Base-by-base conservation (phyloP, 1,284 basidiomycete genomes). In the Xerocomus nothofagi region DNA sequence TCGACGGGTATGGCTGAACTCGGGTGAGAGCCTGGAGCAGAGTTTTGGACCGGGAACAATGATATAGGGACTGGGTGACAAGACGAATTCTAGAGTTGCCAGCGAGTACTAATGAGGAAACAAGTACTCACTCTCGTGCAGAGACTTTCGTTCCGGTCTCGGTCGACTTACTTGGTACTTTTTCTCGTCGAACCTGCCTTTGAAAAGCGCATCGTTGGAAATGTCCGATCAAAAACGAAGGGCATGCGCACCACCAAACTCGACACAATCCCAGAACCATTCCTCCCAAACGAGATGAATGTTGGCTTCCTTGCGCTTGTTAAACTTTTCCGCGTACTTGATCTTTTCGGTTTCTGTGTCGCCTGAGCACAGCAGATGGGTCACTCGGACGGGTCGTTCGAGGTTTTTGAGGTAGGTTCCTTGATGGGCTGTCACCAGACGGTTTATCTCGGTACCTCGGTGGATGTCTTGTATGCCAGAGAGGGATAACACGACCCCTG, bases 231-330 rank as follows among this genome's bases (percentile, higher is more conserved):
- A 32, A 29, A 43, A 37, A 52, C 15, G 8, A 30, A 46, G 20
- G 45, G 3, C 27, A 23, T 2, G 9, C 72, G 42, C 47, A 77
- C 86, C 89, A 50, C 82, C 81, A 56, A 81, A 86, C 39, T 82
- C 76, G 9, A 89, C 55, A 29, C 76, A 90, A 57, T 92, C 90
- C 84, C 86, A 88, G 54, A 93, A 86, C 89, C 89, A 93, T 52
- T 91, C 88, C 55, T 89, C 87, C 84, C 89, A 91, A 2, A 93
- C 80, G 3, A 91, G 71, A 42, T 78, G 74, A 31, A 91, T 86
- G 38, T 78, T 72, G 0, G 82, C 83, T 58, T 88, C 85, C 14
- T 82, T 75, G 23, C 71, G 66, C 42, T 73, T 64, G 60, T 88
- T 87, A 61, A 87, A 83, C 63, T 86, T 85, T 51, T 81, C 74